A percentile compares a stretch with the other conserved stretches of the same genome.
These are phyloP conservation scores for Penicillium sp. DNA, from an alignment of 2,329 filamentous ascomycete genomes.

Conservation along the genomic window DNA sequence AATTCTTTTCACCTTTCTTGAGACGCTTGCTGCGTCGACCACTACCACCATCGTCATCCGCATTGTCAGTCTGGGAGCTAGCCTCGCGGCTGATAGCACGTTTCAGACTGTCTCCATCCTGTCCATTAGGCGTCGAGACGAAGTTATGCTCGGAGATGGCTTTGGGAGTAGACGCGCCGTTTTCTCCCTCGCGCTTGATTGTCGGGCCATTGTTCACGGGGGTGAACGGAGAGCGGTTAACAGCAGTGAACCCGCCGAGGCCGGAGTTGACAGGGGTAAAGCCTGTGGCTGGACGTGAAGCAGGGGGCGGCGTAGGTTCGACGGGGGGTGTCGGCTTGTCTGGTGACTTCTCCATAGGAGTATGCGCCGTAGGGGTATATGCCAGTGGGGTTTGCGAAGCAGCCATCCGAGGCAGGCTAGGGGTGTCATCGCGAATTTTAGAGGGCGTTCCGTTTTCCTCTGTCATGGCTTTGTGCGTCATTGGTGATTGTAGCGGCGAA, in stretches of 20 bases:
- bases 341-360: constrained; percentile 41
- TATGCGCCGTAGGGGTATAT: constrained; percentile 42
- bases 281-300: constrained; percentile 44
- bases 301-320: constrained; percentile 38
- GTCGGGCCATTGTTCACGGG: constrained; percentile 40
- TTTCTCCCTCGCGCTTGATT: constrained; percentile 53
- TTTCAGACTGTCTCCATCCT: constrained; percentile 62
- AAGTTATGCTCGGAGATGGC: constrained; percentile 62
- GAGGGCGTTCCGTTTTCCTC: constrained; percentile 46
- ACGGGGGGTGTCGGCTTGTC: constrained; percentile 36
- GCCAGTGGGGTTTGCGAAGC: constrained; percentile 52
- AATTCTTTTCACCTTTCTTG: constrained; percentile 65
- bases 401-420: constrained; percentile 57
- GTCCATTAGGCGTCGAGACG: constrained; percentile 56
- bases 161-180: constrained; percentile 57
- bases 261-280: constrained; percentile 70
- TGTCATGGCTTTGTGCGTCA: constrained; percentile 51
- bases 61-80: constrained; percentile 42
- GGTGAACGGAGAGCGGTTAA: constrained; percentile 51
- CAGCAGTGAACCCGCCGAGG: constrained; percentile 55
- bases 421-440: constrained; percentile 60
- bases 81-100: constrained; percentile 65
- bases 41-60: constrained; percentile 59
- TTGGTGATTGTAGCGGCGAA: constrained; percentile 69
- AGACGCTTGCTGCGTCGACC: constrained; percentile 87